These are phyloP conservation scores for Heliamphora ciliata DNA, from an alignment of 179 eudicot species.

Conservation along the genomic window DNA sequence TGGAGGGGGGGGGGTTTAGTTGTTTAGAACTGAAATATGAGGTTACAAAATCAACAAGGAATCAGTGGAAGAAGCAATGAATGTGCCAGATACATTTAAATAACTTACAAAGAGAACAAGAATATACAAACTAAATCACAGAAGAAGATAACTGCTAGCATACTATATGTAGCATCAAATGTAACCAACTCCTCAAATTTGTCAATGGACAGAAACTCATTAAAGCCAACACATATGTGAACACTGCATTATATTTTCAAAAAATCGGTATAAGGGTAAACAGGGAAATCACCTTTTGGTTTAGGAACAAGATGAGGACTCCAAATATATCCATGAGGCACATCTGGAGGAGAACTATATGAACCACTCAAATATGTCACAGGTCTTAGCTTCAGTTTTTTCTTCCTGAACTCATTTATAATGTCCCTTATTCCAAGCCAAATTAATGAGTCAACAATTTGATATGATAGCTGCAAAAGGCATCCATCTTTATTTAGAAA, in stretches of 20 bases:
- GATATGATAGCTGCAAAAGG: conserved; percentile 71
- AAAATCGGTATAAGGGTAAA: conserved; percentile 7
- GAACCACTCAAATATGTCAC: conserved; percentile 70
- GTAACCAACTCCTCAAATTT: neutral
- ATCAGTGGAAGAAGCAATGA: neutral
- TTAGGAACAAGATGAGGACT: conserved; percentile 93
- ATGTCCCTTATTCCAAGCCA: conserved; percentile 87
- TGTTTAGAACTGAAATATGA: neutral
- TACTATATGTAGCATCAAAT: conserved; percentile 6
- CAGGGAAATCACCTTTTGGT: conserved; percentile 54
- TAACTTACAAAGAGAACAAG: neutral
- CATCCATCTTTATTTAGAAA: conserved; percentile 13
- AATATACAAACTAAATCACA: neutral
- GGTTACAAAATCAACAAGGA: neutral
- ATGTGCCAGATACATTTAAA: neutral
- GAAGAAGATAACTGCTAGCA: too few relatives aligned
- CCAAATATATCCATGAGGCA: conserved; percentile 85
- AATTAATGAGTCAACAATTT: conserved; percentile 68
- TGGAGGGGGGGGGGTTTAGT: neutral
- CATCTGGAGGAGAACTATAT: conserved; percentile 43
- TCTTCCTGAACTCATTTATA: conserved; percentile 81
- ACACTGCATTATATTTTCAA: neutral
- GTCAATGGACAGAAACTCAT: neutral
- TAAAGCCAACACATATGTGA: neutral
- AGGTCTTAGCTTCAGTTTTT: conserved; percentile 69